A percentile compares a stretch with the other conserved stretches of the same genome.
Conservation (phyloP, 139 green algal genomes). For the Picochlorum sp. region DNA sequence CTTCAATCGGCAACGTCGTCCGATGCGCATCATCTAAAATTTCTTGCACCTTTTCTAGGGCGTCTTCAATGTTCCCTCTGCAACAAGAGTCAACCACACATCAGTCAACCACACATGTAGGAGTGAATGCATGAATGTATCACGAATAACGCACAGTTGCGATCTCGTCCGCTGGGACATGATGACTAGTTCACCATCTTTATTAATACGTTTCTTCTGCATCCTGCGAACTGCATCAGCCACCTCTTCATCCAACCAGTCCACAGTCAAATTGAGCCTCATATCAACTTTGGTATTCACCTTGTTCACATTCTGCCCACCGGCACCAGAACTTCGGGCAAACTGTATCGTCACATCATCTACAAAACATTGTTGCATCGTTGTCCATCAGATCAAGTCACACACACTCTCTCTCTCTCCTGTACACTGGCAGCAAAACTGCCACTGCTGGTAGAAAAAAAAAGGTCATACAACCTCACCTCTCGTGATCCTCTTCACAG, state of each 20-base stretch:
- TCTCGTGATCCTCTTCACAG: conserved; percentile 12
- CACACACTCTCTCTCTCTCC: neutral
- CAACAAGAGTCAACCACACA: conserved; percentile 30
- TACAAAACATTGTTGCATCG: conserved; percentile 28
- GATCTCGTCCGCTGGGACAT: conserved; percentile 73
- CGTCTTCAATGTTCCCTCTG: conserved; percentile 81
- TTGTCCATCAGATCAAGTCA: neutral
- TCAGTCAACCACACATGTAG: neutral
- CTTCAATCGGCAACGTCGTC: conserved; percentile 56
- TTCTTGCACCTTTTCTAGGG: conserved; percentile 77
- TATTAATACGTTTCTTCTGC: conserved; percentile 90
- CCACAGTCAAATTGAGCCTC: conserved; percentile 61
- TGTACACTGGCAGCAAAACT: too few relatives aligned
- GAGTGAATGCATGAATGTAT: conserved; percentile 1
- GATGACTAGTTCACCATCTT: conserved; percentile 82
- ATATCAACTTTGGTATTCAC: conserved; percentile 97
- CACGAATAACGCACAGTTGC: conserved; percentile 36
- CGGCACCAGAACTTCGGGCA: conserved; percentile 75
- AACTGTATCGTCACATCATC: conserved; percentile 86
- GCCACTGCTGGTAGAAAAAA: neutral
- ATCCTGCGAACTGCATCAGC: conserved; percentile 53
- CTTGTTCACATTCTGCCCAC: conserved; percentile 95
- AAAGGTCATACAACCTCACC: conserved; percentile 12
- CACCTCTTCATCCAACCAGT: conserved; percentile 74
- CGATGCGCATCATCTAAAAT: conserved; percentile 73